phyloP scores from a whole-genome alignment of 352 stramenopile genomes.

The Globisporangium barbulae region DNA sequence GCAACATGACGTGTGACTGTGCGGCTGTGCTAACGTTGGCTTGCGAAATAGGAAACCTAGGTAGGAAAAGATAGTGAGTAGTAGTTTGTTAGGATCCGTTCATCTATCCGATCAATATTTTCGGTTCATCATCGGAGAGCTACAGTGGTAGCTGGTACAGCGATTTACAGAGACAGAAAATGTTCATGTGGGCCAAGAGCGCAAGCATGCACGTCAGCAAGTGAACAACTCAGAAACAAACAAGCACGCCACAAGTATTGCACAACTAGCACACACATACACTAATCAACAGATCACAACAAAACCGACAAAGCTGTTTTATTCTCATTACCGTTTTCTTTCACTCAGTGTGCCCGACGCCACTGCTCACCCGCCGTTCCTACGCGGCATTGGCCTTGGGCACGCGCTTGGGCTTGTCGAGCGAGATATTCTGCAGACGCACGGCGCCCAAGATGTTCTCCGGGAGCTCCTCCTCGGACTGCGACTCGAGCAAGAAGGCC shows the following conservation, averaged over 20 bases:
- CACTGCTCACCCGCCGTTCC: background rate
- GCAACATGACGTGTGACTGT: background rate
- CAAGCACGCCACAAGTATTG: too few species aligned
- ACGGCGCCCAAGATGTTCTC: slow-evolving; percentile 79
- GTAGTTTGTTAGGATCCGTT: background rate
- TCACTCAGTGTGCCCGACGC: too few species aligned
- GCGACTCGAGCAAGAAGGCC: slow-evolving; percentile 84
- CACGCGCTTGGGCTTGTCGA: slow-evolving; percentile 71
- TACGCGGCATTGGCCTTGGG: slow-evolving; percentile 14
- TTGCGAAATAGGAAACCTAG: background rate
- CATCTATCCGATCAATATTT: background rate
- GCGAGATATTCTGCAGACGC: slow-evolving; percentile 78
- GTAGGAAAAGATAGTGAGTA: background rate
- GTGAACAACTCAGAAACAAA: too few species aligned
- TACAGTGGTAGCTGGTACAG: too few species aligned
- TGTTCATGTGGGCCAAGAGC: too few species aligned
- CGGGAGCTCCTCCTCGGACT: slow-evolving; percentile 85
- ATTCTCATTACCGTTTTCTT: too few species aligned
- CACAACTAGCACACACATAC: too few species aligned
- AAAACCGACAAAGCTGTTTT: too few species aligned
- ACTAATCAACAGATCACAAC: too few species aligned
- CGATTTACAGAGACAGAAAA: too few species aligned
- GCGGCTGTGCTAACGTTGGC: background rate
- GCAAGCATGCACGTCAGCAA: too few species aligned
- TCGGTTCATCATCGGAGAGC: too few species aligned